Evolutionary conservation across 768 basidiomycete genomes (phyloP).

Genomic region (Mycena rosella): DNA sequence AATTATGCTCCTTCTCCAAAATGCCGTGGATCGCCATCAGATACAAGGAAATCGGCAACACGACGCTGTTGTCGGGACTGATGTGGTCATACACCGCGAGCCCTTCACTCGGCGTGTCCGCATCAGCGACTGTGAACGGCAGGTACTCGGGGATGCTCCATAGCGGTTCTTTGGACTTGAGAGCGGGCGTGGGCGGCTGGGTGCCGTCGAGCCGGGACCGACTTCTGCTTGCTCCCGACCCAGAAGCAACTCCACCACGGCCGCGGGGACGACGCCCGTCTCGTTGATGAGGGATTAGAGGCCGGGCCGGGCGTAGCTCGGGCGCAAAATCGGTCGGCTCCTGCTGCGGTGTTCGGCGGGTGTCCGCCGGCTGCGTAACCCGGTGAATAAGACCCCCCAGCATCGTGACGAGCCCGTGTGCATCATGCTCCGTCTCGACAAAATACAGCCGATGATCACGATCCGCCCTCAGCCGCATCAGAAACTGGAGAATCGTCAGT

Average conservation of each 20-base stretch:
- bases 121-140: constrained; percentile 66
- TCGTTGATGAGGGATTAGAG: constrained; percentile 64
- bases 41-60: constrained; percentile 84
- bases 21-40: constrained; percentile 72
- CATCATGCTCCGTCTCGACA: constrained; percentile 64
- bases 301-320: constrained; percentile 59
- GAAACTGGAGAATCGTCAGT: constrained; percentile 83
- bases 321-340: constrained; percentile 34
- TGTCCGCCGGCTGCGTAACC: constrained; percentile 33
- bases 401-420: constrained; percentile 65
- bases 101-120: constrained; percentile 75
- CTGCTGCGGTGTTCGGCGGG: constrained; percentile 12
- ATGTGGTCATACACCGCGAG: constrained; percentile 74
- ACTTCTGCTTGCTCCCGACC: constrained; percentile 68
- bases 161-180: constrained; percentile 60
- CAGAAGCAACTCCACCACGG: constrained; percentile 55
- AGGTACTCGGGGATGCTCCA: constrained; percentile 80
- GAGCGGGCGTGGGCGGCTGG: constrained; percentile 42
- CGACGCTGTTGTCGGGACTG: constrained; percentile 54
- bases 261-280: constrained; percentile 67
- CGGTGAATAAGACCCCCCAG: constrained; percentile 78
- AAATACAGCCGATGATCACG: constrained; percentile 90
- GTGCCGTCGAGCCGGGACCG: constrained; percentile 62
- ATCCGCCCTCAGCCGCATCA: constrained; percentile 91
- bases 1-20: constrained; percentile 82